Evolutionary conservation across 2,329 filamentous ascomycete genomes (phyloP).

Genomic region (Hirsutella minnesotensis): DNA sequence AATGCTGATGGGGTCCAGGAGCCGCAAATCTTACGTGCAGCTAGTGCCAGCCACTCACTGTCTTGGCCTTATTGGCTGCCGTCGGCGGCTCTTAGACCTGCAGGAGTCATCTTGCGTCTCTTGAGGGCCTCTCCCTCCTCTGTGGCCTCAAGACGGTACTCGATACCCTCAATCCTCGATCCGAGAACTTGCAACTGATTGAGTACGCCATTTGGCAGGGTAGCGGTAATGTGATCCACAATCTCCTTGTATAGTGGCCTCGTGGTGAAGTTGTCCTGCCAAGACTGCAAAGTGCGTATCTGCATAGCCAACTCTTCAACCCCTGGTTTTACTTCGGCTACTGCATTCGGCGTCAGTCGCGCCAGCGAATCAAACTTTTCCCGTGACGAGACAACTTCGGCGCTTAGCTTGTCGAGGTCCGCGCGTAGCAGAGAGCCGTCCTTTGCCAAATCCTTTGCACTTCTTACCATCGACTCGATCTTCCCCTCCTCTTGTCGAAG

Average conservation of each 20-base stretch:
- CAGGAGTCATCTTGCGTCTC: constrained; percentile 5
- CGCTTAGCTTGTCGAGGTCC: background rate
- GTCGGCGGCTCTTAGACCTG: background rate
- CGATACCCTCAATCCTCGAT: constrained; percentile 10
- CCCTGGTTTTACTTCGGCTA: constrained; percentile 1
- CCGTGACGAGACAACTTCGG: background rate
- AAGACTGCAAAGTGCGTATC: constrained; percentile 28
- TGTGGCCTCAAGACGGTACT: constrained; percentile 1
- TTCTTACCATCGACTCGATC: constrained; percentile 2
- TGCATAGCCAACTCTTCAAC: constrained; percentile 21
- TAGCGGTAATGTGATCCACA: constrained; percentile 21
- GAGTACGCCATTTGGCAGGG: constrained; percentile 10
- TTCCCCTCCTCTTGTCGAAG: constrained; percentile 10
- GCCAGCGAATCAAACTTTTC: constrained; percentile 2
- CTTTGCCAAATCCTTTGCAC: constrained; percentile 4
- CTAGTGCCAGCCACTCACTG: too few relatives aligned
- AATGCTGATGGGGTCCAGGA: too few relatives aligned
- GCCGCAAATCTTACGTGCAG: too few relatives aligned
- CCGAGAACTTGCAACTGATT: constrained; percentile 10
- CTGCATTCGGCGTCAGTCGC: background rate
- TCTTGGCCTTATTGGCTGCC: background rate
- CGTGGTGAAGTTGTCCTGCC: constrained; percentile 37
- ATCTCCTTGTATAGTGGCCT: constrained; percentile 28
- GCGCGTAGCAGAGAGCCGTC: constrained; percentile 1
- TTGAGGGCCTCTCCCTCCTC: constrained; percentile 1